Conservation (phyloP, 495 filamentous ascomycete species). For the Apodospora peruviana region DNA sequence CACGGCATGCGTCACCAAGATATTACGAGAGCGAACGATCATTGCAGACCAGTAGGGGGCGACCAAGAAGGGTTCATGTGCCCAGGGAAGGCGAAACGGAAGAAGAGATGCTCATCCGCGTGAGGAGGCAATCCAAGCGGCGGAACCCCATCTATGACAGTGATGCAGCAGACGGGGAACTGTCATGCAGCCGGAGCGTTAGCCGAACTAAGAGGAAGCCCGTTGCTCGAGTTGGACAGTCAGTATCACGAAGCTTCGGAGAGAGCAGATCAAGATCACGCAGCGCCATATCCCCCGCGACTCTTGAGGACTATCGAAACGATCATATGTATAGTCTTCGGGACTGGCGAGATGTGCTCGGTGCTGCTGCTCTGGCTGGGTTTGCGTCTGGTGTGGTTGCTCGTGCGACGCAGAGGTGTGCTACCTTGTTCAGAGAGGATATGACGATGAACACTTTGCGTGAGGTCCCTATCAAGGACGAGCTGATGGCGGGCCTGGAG, state of each 20-base stretch:
- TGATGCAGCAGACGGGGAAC: conserved; percentile 1
- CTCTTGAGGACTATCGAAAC: not conserved
- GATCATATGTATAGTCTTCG: conserved; percentile 41
- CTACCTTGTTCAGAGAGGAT: conserved; percentile 60
- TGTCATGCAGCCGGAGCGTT: not conserved
- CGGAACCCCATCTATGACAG: conserved; percentile 6
- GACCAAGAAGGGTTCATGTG: conserved; percentile 32
- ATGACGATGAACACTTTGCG: conserved; percentile 54
- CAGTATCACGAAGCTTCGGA: not conserved
- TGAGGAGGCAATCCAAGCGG: conserved; percentile 32
- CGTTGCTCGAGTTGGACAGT: not conserved
- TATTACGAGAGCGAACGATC: no score
- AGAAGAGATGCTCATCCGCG: conserved; percentile 31
- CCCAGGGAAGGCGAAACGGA: conserved; percentile 40
- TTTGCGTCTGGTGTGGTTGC: conserved; percentile 57
- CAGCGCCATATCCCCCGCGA: no score
- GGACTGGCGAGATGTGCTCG: conserved; percentile 78
- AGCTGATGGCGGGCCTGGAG: not conserved
- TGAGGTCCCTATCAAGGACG: conserved; percentile 35
- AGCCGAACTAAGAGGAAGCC: not conserved
- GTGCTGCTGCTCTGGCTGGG: conserved; percentile 64
- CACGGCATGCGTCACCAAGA: not conserved
- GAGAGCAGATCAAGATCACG: not conserved
- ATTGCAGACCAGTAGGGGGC: conserved; percentile 14
- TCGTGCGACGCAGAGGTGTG: conserved; percentile 63